These are phyloP conservation scores for Talinum fruticosum DNA, from an alignment of 148 eudicot genomes.

Conservation along the genomic window DNA sequence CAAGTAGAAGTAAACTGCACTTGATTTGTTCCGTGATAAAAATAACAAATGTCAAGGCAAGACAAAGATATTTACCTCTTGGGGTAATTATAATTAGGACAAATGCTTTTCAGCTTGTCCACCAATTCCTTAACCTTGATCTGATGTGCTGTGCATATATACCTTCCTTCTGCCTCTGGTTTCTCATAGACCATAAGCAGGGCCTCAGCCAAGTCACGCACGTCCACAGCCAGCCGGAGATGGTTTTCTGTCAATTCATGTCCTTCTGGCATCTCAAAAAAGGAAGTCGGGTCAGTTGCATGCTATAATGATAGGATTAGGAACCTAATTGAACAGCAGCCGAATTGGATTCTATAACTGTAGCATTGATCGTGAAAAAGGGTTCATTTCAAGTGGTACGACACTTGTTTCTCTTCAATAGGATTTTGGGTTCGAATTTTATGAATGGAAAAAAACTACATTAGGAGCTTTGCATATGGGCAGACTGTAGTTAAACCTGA, in stretches of 20 bases:
- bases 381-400: no score
- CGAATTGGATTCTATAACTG: no score
- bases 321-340: background rate
- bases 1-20: no score
- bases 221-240: conserved; percentile 53
- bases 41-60: no score
- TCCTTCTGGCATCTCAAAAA: conserved; percentile 39
- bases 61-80: conserved; percentile 24
- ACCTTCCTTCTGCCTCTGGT: conserved; percentile 75
- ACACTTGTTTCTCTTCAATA: no score
- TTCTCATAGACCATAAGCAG: conserved; percentile 61
- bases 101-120: conserved; percentile 34
- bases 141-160: conserved; percentile 51
- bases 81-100: conserved; percentile 36
- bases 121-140: conserved; percentile 45
- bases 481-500: no score
- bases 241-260: conserved; percentile 42
- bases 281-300: background rate
- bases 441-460: no score
- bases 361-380: no score
- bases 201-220: conserved; percentile 73
- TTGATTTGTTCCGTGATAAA: no score
- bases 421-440: no score
- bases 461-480: no score
- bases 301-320: no score